Conservation (phyloP, 352 stramenopile species). For the Aphanomyces astaci region DNA sequence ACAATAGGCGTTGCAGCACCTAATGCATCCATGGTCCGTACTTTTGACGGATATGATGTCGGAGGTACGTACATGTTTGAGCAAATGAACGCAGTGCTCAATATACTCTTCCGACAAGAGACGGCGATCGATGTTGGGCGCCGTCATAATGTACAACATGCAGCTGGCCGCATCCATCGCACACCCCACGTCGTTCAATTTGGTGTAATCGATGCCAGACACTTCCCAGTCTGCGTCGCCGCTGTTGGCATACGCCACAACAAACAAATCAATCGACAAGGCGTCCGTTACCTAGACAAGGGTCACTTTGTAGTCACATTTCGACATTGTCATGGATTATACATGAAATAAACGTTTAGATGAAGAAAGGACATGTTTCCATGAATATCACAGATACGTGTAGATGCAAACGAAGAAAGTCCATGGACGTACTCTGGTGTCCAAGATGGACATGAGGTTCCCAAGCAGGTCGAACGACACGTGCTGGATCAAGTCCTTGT, state of each 20-base stretch:
- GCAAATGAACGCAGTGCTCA: slow-evolving; percentile 63
- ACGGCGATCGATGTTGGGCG: slow-evolving; percentile 53
- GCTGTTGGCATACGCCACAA: slow-evolving; percentile 20
- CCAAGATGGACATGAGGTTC: slow-evolving; percentile 42
- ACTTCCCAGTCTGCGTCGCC: slow-evolving; percentile 33
- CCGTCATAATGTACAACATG: slow-evolving; percentile 64
- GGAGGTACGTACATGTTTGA: slow-evolving; percentile 45
- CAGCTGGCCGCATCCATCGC: slow-evolving; percentile 65
- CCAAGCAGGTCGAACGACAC: slow-evolving; percentile 49
- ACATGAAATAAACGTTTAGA: too few relatives aligned
- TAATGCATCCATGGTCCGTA: not conserved
- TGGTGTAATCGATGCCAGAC: slow-evolving; percentile 30
- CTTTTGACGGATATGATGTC: too few relatives aligned
- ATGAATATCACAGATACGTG: too few relatives aligned
- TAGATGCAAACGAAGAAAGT: too few relatives aligned
- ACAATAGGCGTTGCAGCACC: slow-evolving; percentile 41
- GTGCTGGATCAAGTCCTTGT: slow-evolving; percentile 43
- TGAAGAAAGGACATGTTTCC: too few relatives aligned
- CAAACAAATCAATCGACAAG: slow-evolving; percentile 25
- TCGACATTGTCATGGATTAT: too few relatives aligned
- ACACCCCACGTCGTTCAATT: slow-evolving; percentile 30
- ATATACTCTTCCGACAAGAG: slow-evolving; percentile 77
- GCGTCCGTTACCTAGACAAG: slow-evolving; percentile 10
- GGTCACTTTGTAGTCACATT: too few relatives aligned
- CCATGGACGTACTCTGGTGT: slow-evolving; percentile 61